Evolutionary conservation across 1,284 basidiomycete species (phyloP), one percentile per base, ranked within the genome.

Genomic region (Ceratobasidium sp.): DNA sequence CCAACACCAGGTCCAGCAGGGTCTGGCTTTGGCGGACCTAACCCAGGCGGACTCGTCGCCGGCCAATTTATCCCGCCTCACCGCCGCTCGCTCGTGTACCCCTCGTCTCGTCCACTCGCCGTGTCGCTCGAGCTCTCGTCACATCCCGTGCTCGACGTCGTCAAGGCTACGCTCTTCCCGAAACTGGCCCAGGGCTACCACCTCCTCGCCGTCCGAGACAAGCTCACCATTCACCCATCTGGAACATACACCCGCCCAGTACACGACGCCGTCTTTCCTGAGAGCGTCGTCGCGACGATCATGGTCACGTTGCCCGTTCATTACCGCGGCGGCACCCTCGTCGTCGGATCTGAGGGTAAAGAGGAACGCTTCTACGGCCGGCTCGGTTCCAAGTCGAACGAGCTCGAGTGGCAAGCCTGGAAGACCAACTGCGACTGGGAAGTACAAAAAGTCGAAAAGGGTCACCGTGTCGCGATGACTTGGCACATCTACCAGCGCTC

Each of bases 321-420:
- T 47, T 90, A 90, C 83, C 88, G 88, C 20, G 93, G 92, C 7
- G 93, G 93, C 8, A 85, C 87, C 0, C 83, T 93, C 66, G 80
- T 90, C 65, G 84, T 94, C 49, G 88, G 87, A 33, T 76, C 51
- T 1, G 88, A 90, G 1, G 90, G 89, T 0, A 82, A 82, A n/a
- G 86, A 89, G 76, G 92, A 94, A 80, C 88, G 85, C 77, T 92
- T 90, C 83, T 86, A 86, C 66, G 88, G 87, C 2, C 85, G 88
- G 0, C 90, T 90, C 20, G 89, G 90, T 53, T 89, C 90, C 81
- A 84, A 86, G 39, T 42, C 42, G 28, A 90, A 88, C 10, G 89
- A 91, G 79, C 84, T 93, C 78, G 91, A 94, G 77, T 94, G 92
- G 92, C 87, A 89, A 0, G 92, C 91, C 26, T 91, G 91, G 84